These are phyloP conservation scores for Colletotrichum phormii DNA, from an alignment of 2,329 filamentous ascomycete genomes.

Conservation along the genomic window DNA sequence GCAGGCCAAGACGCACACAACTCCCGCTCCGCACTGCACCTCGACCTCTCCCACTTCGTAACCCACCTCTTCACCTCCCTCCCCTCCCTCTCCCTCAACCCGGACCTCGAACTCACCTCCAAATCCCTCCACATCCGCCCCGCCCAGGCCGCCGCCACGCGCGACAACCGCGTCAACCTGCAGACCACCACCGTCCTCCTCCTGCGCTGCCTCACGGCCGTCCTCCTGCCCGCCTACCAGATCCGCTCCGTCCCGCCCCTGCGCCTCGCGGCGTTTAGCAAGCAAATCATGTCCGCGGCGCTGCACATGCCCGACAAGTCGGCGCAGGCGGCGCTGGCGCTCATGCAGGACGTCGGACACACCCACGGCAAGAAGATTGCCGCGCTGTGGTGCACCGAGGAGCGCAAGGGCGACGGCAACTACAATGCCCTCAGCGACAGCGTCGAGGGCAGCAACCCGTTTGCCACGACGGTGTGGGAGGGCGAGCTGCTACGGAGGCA, in stretches of 20 bases:
- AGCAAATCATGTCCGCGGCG: constrained; percentile 85
- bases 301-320: constrained; percentile 94
- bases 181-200: constrained; percentile 95
- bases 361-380: constrained; percentile 85
- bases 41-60: constrained; percentile 96
- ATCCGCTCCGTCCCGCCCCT: constrained; percentile 82
- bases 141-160: constrained; percentile 52
- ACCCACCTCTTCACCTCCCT: constrained; percentile 92
- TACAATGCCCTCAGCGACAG: constrained; percentile 80
- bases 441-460: constrained; percentile 89
- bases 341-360: constrained; percentile 83
- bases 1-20: constrained; percentile 93
- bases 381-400: constrained; percentile 94
- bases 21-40: constrained; percentile 81
- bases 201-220: constrained; percentile 84
- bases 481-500: constrained; percentile 87
- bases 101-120: constrained; percentile 85
- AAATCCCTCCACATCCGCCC: constrained; percentile 75
- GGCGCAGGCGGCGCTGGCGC: constrained; percentile 79
- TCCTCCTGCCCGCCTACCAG: constrained; percentile 81
- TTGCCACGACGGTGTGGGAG: constrained; percentile 92
- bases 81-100: constrained; percentile 80
- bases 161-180: constrained; percentile 77
- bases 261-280: constrained; percentile 90
- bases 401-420: constrained; percentile 89